phyloP scores from a whole-genome alignment of 768 basidiomycete species.

The Lentinula edodes region DNA sequence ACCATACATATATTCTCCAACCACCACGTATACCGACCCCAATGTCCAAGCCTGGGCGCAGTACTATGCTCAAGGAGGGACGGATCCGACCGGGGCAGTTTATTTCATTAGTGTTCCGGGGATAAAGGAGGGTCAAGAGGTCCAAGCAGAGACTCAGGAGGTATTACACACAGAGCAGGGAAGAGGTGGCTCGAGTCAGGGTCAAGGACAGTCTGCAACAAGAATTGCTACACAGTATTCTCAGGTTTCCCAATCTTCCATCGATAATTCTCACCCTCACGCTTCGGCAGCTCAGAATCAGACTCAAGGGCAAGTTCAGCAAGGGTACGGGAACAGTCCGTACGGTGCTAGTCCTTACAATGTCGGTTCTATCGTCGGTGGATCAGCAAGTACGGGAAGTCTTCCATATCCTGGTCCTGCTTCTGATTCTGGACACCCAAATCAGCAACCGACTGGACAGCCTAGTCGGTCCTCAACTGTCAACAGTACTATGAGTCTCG shows the following conservation, averaged over 20 bases:
- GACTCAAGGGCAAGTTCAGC: neutral
- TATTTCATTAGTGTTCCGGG: slow-evolving; percentile 81
- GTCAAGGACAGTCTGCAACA: too few relatives aligned
- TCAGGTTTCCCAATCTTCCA: too few relatives aligned
- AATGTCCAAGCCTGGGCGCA: slow-evolving; percentile 85
- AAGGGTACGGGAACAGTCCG: neutral
- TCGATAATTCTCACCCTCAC: too few relatives aligned
- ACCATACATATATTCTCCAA: slow-evolving; percentile 59
- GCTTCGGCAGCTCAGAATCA: neutral
- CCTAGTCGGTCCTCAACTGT: neutral
- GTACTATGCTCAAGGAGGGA: slow-evolving; percentile 79
- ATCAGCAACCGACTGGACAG: neutral
- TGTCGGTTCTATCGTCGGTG: too few relatives aligned
- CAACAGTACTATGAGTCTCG: neutral
- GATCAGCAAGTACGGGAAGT: neutral
- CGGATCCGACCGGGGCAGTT: slow-evolving; percentile 66
- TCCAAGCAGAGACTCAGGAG: neutral
- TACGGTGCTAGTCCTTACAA: neutral
- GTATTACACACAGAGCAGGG: neutral
- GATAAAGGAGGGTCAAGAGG: slow-evolving; percentile 40
- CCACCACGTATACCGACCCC: slow-evolving; percentile 63
- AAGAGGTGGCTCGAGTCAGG: neutral
- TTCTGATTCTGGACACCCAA: neutral
- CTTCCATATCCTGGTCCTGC: slow-evolving; percentile 2
- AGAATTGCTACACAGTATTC: too few relatives aligned